Evolutionary conservation across 2,329 filamentous ascomycete genomes (phyloP), one percentile per base, ranked within the genome.

Genomic region (Arthrobotrys iridis): DNA sequence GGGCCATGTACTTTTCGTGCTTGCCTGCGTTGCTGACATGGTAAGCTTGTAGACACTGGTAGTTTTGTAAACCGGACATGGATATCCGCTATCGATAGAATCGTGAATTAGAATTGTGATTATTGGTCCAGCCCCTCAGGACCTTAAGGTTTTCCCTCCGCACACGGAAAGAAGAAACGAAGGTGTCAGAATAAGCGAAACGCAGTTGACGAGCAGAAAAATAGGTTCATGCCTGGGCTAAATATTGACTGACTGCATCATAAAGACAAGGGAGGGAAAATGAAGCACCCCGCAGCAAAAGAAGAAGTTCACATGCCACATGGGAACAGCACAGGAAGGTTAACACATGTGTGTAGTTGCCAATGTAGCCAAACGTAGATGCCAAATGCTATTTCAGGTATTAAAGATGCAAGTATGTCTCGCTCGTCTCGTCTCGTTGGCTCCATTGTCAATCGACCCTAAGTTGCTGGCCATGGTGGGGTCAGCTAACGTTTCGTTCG

Each of bases 271-370:
- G 18, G 35, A 26, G 22, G 13, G 24, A n/a, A 62, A 7, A n/a
- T n/a, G n/a, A n/a, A n/a, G n/a, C n/a, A n/a, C n/a, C n/a, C n/a
- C n/a, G n/a, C n/a, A n/a, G n/a, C n/a, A n/a, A 48, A 60, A 60
- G 33, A 20, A 52, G 57, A 60, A 71, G 60, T 73, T 73, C 68
- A 73, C 68, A 73, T 66, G 68, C 68, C 68, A 73, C 66, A 71
- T 71, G 66, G 57, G 28, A 64, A 13, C 3, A 41, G 50, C 41
- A 45, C 22, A 48, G 33, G 6, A 52, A 2, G 43, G 22, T 22
- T n/a, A 33, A 8, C 41, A 64, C 4, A 63, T 28, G 28, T 43
- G 18, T 22, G 4, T 22, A 48, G 43, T 22, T 24, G 55, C 35
- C 28, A 62, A 33, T 30, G 43, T 15, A 30, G 40, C 59, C 50